A percentile compares a stretch with the other conserved stretches of the same genome.
phyloP scores from a whole-genome alignment of 306 rosid genomes.

The Vachellia pachyceras region DNA sequence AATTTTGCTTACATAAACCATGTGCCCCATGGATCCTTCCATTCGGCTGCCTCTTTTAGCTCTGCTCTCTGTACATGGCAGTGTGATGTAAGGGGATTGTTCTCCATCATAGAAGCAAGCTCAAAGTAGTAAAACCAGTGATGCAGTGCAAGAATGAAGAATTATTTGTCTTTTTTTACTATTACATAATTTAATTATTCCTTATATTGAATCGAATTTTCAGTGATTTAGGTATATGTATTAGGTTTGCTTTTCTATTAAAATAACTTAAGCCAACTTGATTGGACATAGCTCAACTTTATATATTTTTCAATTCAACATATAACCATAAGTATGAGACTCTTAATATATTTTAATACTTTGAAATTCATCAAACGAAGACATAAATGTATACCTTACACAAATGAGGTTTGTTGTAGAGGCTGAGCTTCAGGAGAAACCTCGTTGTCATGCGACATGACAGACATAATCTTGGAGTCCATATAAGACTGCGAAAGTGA shows the following conservation, averaged over 20 bases:
- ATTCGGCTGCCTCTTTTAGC: constrained; percentile 9
- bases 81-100: constrained; percentile 29
- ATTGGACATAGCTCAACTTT: no score
- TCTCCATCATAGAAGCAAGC: constrained; percentile 20
- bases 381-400: constrained; percentile 51
- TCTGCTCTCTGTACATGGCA: neutral
- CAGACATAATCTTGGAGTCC: constrained; percentile 96
- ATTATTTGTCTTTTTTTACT: neutral
- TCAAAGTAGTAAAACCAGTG: constrained; percentile 10
- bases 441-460: constrained; percentile 77
- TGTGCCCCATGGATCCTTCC: neutral
- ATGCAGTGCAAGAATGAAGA: neutral
- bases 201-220: no score
- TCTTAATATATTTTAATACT: no score
- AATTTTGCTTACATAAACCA: neutral
- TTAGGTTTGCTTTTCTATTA: no score
- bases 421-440: constrained; percentile 68
- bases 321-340: no score
- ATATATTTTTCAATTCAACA: no score
- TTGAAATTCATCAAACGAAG: constrained; percentile 12
- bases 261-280: no score
- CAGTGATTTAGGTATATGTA: no score
- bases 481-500: constrained; percentile 87
- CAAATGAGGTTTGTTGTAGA: constrained; percentile 59
- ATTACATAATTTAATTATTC: neutral